Base-by-base conservation (phyloP, 2,329 filamentous ascomycete genomes). In the Drechslerella dactyloides region DNA sequence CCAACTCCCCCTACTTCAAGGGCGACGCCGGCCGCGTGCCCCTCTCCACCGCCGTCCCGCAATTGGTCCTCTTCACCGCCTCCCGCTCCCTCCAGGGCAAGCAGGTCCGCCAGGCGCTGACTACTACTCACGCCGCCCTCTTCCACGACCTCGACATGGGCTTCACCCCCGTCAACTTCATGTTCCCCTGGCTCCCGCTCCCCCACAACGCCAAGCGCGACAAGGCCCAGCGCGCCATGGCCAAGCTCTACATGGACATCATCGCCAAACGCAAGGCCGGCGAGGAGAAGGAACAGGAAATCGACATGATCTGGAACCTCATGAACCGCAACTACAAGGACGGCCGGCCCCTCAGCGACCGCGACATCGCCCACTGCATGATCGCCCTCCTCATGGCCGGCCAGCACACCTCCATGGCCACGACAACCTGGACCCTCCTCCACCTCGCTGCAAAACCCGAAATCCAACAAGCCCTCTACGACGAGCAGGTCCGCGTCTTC, bases 301-400 rank as follows among this genome's bases (percentile, higher is more conserved):
- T 78, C 74, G 87, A 93, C 78, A 93, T 93, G 86, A 90, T 93
- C 78, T 88, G 84, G 83, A 90, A 93, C 78, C 79, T 93, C 63
- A 92, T 93, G 89, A 82, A 84, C 74, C 89, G 87, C 78, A 84
- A 81, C 10, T 93, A 93, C 84, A 92, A 92, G 81, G 83, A 90
- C 75, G 90, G 90, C 52, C 83, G 81, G 10, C 80, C 83, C 0
- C 80, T 93, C 0, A 87, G 90, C 0, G 90, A 93, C 78, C 84
- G 87, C 75, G 90, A 93, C 78, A 86, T 93, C 57, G 89, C 90
- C 0, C 87, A 91, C 79, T 90, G 93, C 83, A 92, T 93, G 90
- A 93, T 93, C 77, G 89, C 90, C 0, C 83, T 93, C 15, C 84
- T 93, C 57, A 93, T 94, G 90, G 90, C 88, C 10, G 90, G 90